phyloP scores from a whole-genome alignment of 2,329 filamentous ascomycete genomes.

The Aspergillus uvarum region DNA sequence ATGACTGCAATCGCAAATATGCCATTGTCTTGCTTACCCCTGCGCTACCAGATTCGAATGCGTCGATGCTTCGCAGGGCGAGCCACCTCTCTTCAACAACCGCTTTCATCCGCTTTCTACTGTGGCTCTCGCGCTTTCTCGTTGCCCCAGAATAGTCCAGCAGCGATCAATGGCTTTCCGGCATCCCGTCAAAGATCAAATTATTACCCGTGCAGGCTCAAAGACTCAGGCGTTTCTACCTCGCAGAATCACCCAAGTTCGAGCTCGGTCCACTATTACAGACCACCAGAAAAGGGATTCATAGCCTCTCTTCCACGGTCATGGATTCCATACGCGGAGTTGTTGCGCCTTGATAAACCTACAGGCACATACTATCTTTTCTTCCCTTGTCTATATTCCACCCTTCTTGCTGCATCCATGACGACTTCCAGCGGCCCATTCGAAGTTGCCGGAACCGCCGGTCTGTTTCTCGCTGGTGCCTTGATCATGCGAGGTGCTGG shows the following conservation, averaged over 20 bases:
- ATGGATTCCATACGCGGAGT: conserved; percentile 57
- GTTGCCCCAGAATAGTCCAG: neutral
- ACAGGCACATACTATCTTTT: conserved; percentile 55
- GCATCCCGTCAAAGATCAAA: neutral
- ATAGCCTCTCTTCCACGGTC: conserved; percentile 48
- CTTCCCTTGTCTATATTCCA: conserved; percentile 54
- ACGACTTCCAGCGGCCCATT: conserved; percentile 30
- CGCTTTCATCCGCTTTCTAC: neutral
- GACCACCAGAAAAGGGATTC: conserved; percentile 47
- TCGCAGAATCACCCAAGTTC: neutral
- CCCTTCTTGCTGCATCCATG: conserved; percentile 44
- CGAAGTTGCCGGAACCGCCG: conserved; percentile 40
- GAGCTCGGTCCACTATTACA: conserved; percentile 37
- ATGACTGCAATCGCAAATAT: neutral
- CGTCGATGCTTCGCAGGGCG: neutral
- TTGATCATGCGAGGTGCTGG: conserved; percentile 53
- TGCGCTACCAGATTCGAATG: neutral
- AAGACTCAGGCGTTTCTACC: neutral
- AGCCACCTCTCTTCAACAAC: neutral
- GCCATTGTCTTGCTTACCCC: neutral
- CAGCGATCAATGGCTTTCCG: neutral
- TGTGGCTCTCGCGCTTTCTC: neutral
- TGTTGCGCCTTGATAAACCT: conserved; percentile 54
- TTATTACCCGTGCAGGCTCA: neutral
- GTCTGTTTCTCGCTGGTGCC: conserved; percentile 44